Evolutionary conservation across 2,329 filamentous ascomycete genomes (phyloP).

Genomic region (Macrophomina phaseolina): DNA sequence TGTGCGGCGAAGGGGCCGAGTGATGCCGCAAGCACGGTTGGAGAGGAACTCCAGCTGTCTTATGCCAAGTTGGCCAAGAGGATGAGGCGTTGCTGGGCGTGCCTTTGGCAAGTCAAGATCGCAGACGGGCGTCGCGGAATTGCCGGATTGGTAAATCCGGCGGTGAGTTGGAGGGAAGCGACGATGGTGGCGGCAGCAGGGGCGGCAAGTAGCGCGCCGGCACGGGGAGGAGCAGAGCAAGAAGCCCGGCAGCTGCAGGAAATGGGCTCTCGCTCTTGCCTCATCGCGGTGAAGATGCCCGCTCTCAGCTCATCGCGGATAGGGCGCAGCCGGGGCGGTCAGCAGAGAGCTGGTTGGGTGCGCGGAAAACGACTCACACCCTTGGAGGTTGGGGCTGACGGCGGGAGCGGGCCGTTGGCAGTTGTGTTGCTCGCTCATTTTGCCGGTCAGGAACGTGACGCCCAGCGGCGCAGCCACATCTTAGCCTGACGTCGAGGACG

Average conservation of each 20-base stretch:
- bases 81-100: constrained; percentile 9
- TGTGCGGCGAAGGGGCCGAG: not conserved
- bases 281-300: not conserved
- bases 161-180: not conserved
- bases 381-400: not conserved
- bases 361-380: not conserved
- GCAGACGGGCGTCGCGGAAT: not conserved
- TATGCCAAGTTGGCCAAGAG: constrained; percentile 17
- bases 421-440: constrained; percentile 1
- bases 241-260: not conserved
- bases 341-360: not conserved
- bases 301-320: not conserved
- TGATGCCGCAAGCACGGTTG: not conserved
- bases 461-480: constrained; percentile 4
- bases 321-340: not conserved
- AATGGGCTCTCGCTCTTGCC: not conserved
- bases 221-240: not conserved
- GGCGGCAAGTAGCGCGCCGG: not conserved
- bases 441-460: constrained; percentile 7
- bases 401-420: constrained; percentile 11
- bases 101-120: not conserved
- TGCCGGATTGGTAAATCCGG: not conserved
- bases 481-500: not conserved
- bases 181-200: not conserved
- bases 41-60: constrained; percentile 2